These are phyloP conservation scores for Sarocladium kiliense DNA, from an alignment of 2,329 filamentous ascomycete species.

Conservation along the genomic window DNA sequence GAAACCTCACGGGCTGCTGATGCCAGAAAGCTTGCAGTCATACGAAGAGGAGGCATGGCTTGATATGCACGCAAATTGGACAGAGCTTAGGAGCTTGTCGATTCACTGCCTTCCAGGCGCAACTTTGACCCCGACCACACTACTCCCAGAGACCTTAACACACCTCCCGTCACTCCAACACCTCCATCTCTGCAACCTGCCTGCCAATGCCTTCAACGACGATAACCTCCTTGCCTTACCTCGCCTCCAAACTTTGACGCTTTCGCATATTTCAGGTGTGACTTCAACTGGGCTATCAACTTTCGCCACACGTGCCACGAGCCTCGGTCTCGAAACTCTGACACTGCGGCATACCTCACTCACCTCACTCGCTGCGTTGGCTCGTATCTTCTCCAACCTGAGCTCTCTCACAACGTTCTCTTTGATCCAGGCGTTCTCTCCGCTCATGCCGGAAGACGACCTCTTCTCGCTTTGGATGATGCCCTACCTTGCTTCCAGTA, in stretches of 20 bases:
- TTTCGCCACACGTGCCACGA: conserved; percentile 47
- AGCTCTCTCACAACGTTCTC: conserved; percentile 42
- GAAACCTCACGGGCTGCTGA: conserved; percentile 17
- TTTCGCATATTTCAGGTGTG: conserved; percentile 52
- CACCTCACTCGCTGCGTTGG: conserved; percentile 50
- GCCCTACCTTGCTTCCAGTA: conserved; percentile 55
- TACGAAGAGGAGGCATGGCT: conserved; percentile 39
- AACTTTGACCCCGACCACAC: conserved; percentile 44
- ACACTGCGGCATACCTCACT: conserved; percentile 53
- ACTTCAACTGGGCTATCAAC: conserved; percentile 50
- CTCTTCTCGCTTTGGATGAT: conserved; percentile 55
- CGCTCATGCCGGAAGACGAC: conserved; percentile 49
- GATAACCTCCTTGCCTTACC: conserved; percentile 46
- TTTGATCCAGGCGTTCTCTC: conserved; percentile 49
- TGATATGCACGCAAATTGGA: conserved; percentile 50
- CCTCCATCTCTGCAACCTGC: conserved; percentile 54
- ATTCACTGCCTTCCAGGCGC: conserved; percentile 55
- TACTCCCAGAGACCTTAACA: conserved; percentile 45
- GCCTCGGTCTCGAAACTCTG: conserved; percentile 40
- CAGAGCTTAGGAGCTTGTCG: conserved; percentile 48
- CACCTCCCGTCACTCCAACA: conserved; percentile 50
- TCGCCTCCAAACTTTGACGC: conserved; percentile 44
- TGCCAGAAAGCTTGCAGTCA: conserved; percentile 21
- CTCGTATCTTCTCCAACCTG: conserved; percentile 55
- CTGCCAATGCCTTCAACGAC: conserved; percentile 53